Evolutionary conservation across 257 asterid genomes (phyloP), one percentile per base, ranked within the genome.

Genomic region (Datura wrightii): DNA sequence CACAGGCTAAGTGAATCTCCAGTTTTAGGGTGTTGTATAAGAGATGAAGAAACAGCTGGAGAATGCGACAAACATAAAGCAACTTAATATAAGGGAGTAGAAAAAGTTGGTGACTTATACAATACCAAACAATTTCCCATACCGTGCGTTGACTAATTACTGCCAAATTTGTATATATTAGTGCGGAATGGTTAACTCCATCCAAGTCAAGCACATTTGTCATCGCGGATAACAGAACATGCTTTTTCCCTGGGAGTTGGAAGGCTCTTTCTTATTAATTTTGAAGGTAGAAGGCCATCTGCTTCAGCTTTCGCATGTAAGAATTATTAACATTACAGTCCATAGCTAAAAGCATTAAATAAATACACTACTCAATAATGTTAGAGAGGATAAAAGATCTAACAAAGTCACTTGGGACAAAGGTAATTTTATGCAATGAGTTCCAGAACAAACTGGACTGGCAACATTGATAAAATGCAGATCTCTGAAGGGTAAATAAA

Each of bases 241-340:
- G 59, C 80, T 74, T 74, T 50, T 48, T 48, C 59, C 80, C 24
- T 48, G 56, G 41, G 9, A 74, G 80, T 74, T 74, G 24, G 59
- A 74, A 50, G 59, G 19, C 42, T 2, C 37, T 6, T 11, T 1
- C 41, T 74, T 74, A 3, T 48, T 46, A 74, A 48, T 46, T 44
- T 48, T 74, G 79, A 48, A 71, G 37, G 56, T 71, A 74, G 24
- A 11, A 48, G 42, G n/a, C 59, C 59, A 19, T 42, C 59, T 74
- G 42, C 59, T 19, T 19, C 80, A 74, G 10, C 19, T 19, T 19
- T 48, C 80, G 19, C 10, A 3, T 10, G 13, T 24, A 46, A 44
- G 59, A 19, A 19, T 11, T 72, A 11, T 46, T 72, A 14, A 74
- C 59, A 5, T 46, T 46, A 50, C n/a, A 46, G 42, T 48, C 41